Base-by-base conservation (phyloP, 169 alveolate species). In the Eimeria acervulina region DNA sequence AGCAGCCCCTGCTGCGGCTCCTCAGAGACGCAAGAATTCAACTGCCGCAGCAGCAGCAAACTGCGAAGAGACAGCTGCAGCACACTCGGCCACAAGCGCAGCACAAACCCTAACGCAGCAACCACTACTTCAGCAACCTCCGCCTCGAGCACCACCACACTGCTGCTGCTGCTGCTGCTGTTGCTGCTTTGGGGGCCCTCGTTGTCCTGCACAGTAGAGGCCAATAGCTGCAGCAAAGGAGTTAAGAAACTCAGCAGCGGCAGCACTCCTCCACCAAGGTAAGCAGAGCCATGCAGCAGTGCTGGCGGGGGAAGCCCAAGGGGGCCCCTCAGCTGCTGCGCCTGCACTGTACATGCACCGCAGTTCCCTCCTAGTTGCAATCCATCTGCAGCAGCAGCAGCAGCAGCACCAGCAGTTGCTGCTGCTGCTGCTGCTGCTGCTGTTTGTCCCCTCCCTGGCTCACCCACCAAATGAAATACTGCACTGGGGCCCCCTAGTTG, bases 51-150 rank as follows among this genome's bases (percentile, higher is more conserved):
- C 63, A 92, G 92, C 66, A 92, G 91, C 42, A 92, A 84, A 31
- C 90, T 13, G 26, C 95, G 90, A 10, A 92, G 70, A n/a, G 85
- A 89, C 52, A 92, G 66, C 61, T 68, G 90, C 81, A 92, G 91
- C 36, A 92, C 13, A 17, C 38, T 52, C n/a, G 95, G 95, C 95
- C 95, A 92, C 83, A 92, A 84, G 28, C 95, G 95, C 28, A 92
- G 91, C 80, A 78, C 61, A 70, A 78, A 36, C 51, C 84, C 90
- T 21, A 90, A 33, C 31, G 72, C 47, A 40, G 47, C 80, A 3
- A 33, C 66, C 26, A 74, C 63, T 7, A 33, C 19, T 28, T 87
- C 94, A 13, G 61, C 94, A 21, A 40, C 59, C 66, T 52, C 66
- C 31, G 31, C 63, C 23, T 28, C 40, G 51, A 42, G 66, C 33